Evolutionary conservation across 2,329 filamentous ascomycete species (phyloP).

Genomic region (Microdochium nivale): DNA sequence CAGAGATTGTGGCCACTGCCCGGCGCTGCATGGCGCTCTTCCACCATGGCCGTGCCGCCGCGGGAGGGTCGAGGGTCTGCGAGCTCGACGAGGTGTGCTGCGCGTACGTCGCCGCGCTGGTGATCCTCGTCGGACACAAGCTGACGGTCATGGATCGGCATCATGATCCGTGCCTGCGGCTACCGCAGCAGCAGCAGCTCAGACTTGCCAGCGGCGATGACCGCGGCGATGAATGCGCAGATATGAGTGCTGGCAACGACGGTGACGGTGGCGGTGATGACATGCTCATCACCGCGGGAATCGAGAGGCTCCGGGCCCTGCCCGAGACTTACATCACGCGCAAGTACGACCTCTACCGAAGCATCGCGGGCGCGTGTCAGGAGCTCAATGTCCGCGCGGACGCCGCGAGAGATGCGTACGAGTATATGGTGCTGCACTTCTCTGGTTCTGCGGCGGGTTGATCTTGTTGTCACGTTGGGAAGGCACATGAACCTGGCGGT

Average conservation of each 20-base stretch:
- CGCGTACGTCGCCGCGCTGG: not conserved
- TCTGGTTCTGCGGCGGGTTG: not conserved
- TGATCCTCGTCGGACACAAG: not conserved
- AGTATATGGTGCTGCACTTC: not conserved
- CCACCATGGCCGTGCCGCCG: not conserved
- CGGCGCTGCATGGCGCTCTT: not conserved
- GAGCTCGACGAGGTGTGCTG: not conserved
- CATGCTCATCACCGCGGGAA: not conserved
- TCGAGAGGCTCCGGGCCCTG: not conserved
- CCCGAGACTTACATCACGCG: not conserved
- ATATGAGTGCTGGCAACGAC: not conserved
- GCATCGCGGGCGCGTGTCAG: not conserved
- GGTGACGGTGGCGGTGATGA: not conserved
- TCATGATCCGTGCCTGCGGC: too few relatives aligned
- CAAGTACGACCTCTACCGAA: not conserved
- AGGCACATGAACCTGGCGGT: too few relatives aligned
- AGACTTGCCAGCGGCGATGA: not conserved
- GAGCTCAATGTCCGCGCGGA: not conserved
- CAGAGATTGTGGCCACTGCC: not conserved
- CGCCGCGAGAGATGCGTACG: not conserved
- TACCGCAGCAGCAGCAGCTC: not conserved
- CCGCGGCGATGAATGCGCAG: not conserved
- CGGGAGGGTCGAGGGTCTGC: too few relatives aligned
- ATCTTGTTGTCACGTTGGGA: too few relatives aligned
- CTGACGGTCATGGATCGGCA: not conserved